Conservation (phyloP, 179 eudicot species). For the Silene noctiflora region DNA sequence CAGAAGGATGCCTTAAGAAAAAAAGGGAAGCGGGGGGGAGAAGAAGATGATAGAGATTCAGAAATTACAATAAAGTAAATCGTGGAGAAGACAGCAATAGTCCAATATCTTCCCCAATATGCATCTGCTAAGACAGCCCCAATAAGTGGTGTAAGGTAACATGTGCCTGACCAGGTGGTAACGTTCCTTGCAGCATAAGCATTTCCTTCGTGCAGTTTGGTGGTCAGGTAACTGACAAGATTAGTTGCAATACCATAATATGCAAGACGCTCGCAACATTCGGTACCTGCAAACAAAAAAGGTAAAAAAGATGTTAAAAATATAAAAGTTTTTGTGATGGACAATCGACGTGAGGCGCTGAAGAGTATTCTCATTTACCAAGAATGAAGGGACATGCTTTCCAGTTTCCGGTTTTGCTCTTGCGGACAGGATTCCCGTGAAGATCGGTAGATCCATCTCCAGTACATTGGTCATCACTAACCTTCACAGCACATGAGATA, state of each 20-base stretch:
- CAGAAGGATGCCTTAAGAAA: neutral
- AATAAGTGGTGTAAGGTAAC: constrained; percentile 39
- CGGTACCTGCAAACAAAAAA: constrained; percentile 19
- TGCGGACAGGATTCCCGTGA: constrained; percentile 28
- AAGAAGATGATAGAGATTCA: neutral
- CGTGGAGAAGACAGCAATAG: constrained; percentile 38
- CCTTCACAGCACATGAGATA: constrained; percentile 9
- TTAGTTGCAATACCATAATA: constrained; percentile 38
- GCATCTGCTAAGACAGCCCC: constrained; percentile 42
- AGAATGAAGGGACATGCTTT: constrained; percentile 35
- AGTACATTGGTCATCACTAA: constrained; percentile 14
- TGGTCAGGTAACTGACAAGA: constrained; percentile 35
- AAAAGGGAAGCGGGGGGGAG: neutral
- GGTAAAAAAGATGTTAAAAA: neutral
- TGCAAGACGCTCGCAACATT: constrained; percentile 38
- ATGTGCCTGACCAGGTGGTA: constrained; percentile 37
- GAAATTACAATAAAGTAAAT: constrained; percentile 32
- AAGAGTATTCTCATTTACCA: constrained; percentile 17
- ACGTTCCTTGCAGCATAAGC: constrained; percentile 43
- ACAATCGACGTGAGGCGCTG: neutral
- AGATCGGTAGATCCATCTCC: constrained; percentile 33
- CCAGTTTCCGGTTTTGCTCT: constrained; percentile 33
- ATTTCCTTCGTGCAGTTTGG: constrained; percentile 36
- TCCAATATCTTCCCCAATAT: constrained; percentile 45
- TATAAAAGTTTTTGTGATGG: neutral